A percentile compares a stretch with the other conserved stretches of the same genome.
Evolutionary conservation across 2,329 filamentous ascomycete species (phyloP).

Genomic region (Talaromyces sp.): DNA sequence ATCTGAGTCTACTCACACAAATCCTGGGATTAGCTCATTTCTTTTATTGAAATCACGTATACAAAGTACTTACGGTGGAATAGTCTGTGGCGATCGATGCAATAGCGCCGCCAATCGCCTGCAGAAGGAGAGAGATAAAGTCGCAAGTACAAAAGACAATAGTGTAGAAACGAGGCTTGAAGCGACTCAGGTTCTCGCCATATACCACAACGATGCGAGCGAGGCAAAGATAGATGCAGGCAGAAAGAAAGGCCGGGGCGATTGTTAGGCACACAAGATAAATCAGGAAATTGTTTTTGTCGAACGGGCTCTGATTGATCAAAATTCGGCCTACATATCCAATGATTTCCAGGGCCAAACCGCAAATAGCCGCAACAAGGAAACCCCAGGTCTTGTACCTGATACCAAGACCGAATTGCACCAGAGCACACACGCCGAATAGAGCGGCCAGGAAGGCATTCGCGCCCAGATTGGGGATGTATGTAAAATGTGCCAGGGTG

Average conservation of each 20-base stretch:
- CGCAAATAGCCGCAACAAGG: not conserved
- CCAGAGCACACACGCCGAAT: not conserved
- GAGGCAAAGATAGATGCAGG: conserved; percentile 6
- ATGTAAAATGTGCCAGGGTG: not conserved
- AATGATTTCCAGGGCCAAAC: conserved; percentile 2
- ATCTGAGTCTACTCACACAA: not conserved
- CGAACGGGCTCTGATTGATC: not conserved
- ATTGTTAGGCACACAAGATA: conserved; percentile 8
- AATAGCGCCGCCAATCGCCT: conserved; percentile 8
- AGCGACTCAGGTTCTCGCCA: not conserved
- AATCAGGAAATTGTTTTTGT: not conserved
- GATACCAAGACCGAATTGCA: not conserved
- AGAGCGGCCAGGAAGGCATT: conserved; percentile 1
- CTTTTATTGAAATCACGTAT: not conserved
- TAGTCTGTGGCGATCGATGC: conserved; percentile 1
- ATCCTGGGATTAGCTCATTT: not conserved
- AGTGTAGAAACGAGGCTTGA: not conserved
- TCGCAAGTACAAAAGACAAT: conserved; percentile 9
- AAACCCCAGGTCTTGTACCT: conserved; percentile 7
- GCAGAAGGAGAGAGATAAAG: conserved; percentile 4
- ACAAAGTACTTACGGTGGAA: not conserved
- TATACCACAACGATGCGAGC: conserved; percentile 3
- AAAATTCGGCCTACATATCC: not conserved
- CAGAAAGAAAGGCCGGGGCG: not conserved
- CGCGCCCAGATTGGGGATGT: not conserved